Base-by-base conservation (phyloP, 1,139 yeast genomes). In the Blastobotrys malaysiensis region DNA sequence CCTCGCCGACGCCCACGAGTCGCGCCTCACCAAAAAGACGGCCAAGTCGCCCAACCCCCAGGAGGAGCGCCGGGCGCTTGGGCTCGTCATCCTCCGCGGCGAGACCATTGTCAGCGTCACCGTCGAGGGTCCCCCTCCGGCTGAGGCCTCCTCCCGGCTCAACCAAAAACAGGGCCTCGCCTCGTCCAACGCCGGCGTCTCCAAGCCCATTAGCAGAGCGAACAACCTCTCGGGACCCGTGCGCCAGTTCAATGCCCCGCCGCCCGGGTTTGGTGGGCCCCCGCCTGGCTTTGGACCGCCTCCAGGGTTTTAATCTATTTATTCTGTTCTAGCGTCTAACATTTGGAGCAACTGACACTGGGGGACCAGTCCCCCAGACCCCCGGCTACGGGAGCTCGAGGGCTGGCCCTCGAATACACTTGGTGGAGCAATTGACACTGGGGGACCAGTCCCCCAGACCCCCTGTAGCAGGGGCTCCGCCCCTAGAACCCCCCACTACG, bases 91-190 rank as follows among this genome's bases (percentile, higher is more conserved):
- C 44, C 73, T 93, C 50, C 78, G 99, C 61, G 99, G 99, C 1
- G 97, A 88, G 60, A 89, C 86, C 61, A 82, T 93, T 27, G 83
- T 93, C n/a, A 82, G 95, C 48, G 79, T 91, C 11, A 82, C 86
- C 43, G 86, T 90, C 31, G 96, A 89, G 66, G 83, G 90, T 44
- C 83, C 86, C 4, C 97, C 97, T 0, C 74, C 83, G 3, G 71
- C 78, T 27, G 80, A 77, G 55, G 71, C 76, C 19, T 73, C 72
- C 53, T 67, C 73, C 51, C 69, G 83, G 57, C 60, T 79, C 45
- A 72, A 73, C 13, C 52, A 31, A 11, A 31, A 31, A n/a, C 39
- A 7, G 39, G 26, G 26, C 7, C 39, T 31, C 16, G 39, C 39
- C 16, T 11, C 39, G 26, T 22, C 26, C 26, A 5, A 50, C 7